Base-by-base conservation (phyloP, 495 filamentous ascomycete genomes). In the Lasiosphaeris hirsuta region DNA sequence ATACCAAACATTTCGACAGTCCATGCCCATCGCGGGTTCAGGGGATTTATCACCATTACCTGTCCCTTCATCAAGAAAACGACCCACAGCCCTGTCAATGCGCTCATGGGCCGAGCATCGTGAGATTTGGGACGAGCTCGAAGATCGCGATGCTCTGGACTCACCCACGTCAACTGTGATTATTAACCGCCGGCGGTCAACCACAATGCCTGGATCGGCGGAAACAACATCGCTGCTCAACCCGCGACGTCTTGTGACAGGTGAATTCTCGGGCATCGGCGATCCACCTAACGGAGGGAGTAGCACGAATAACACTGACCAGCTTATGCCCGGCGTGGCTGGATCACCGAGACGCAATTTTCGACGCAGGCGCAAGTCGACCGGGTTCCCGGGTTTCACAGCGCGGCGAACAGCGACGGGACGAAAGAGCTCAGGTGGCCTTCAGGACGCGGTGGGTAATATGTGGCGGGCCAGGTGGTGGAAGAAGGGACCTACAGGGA, bases 91-190 rank as follows among this genome's bases (percentile, higher is more conserved):
- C 17, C 59, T 69, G 3, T 63, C 70, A 30, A 57, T 69, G 59
- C 64, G 72, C 49, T 74, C 74, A 38, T 77, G 79, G 69, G 74
- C 80, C 56, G 80, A 86, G 58, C 79, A 76, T 9, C 80, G 84
- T 52, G 84, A 87, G 55, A 88, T 85, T 56, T 85, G 84, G 84
- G 82, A 79, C 46, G 84, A 85, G 61, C 72, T 86, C n/a, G 75
- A 85, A 72, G 84, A 87, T 66, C 77, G 79, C 63, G 71, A 75
- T 54, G 69, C 69, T 10, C 60, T 73, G 1, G 68, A 64, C 38
- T 63, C 78, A 18, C 61, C 70, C 0, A 65, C 68, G 0, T 61
- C 65, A 1, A 30, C 23, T 30, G 23, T 30, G 23, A 35, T 52
- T 3, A 53, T 66, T 17, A 69, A 50, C 48, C 66, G 71, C 39